Evolutionary conservation across 495 filamentous ascomycete species (phyloP), one percentile per base, ranked within the genome.

Genomic region (Penicillium longicatenatum): DNA sequence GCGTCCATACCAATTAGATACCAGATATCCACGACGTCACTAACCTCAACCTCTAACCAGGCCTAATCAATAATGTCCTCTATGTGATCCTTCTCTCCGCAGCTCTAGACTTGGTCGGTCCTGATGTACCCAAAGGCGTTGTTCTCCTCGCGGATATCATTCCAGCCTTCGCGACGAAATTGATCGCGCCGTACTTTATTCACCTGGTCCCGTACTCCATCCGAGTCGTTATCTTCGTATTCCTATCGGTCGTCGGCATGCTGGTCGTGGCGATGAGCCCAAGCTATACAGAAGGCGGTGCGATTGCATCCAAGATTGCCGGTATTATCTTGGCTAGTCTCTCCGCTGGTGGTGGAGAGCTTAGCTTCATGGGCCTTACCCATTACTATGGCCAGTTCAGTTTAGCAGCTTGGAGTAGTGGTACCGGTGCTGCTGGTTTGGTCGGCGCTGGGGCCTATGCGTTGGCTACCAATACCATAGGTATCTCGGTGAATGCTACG

Each of bases 81-180:
- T 98, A 98, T 70, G 93, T 98, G 31, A 89, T 98, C 70, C 91
- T 98, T 70, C 86, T 98, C 62, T 92, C 92, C 14, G 89, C 94
- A n/a, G 93, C 94, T 20, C 88, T 96, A 57, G 94, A 98, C 69
- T 88, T 98, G 55, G 94, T 98, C 67, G 93, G 93, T 11, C 85
- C 89, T 37, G 68, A 75, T 47, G 79, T 96, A 1, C 94, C 93
- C 26, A 97, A 97, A 71, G 91, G 87, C 55, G 81, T 95, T 47
- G 93, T 98, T 59, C 89, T 98, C 39, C 90, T 98, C 56, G 91
- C 92, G 59, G 90, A 96, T 71, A 90, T 98, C 56, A 79, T 95
- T 17, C 94, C 94, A 11, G 89, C 89, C 17, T 96, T 98, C 73
- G 64, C 86, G 20, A 91, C 89, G 48, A 98, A 98, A 71, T 81